phyloP scores from a whole-genome alignment of 2,329 filamentous ascomycete species.

The Remersonia thermophila region DNA sequence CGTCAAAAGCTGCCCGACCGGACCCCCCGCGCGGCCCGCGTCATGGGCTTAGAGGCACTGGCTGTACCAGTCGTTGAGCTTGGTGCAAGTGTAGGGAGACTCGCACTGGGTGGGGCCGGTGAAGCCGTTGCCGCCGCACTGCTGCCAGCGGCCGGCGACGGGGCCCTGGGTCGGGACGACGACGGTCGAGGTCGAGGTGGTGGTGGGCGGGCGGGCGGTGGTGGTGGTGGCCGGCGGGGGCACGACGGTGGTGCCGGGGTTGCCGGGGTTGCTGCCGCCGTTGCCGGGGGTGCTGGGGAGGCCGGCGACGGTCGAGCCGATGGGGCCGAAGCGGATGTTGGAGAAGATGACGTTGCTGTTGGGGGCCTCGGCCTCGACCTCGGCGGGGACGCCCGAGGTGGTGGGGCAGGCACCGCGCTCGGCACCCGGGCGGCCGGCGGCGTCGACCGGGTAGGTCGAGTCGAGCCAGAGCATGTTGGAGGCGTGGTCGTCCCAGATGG shows the following conservation, averaged over 20 bases:
- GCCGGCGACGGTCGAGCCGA: conserved; percentile 37
- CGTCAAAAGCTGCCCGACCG: no score
- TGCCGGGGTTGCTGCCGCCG: conserved; percentile 19
- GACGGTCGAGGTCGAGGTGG: conserved; percentile 7
- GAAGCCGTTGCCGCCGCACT: conserved; percentile 24
- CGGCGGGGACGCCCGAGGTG: conserved; percentile 37
- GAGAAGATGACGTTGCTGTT: conserved; percentile 43
- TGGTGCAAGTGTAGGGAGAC: conserved; percentile 21
- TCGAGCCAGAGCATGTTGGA: conserved; percentile 67
- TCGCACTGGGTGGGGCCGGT: conserved; percentile 23
- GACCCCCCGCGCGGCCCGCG: neutral
- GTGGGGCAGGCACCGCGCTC: conserved; percentile 42
- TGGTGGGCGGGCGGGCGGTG: conserved; percentile 4
- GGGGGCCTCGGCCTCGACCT: conserved; percentile 34
- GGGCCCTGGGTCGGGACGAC: conserved; percentile 6
- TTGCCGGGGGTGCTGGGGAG: conserved; percentile 6
- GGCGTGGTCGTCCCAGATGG: conserved; percentile 52
- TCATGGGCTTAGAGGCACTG: conserved; percentile 19
- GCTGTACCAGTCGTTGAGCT: conserved; percentile 20
- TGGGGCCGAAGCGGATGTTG: conserved; percentile 46
- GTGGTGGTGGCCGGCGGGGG: conserved; percentile 4
- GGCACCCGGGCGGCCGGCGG: conserved; percentile 31
- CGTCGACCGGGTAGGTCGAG: conserved; percentile 44
- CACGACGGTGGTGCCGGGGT: conserved; percentile 12
- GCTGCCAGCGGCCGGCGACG: conserved; percentile 17